Percentiles rank a stretch among this genome's conserved stretches.
Evolutionary conservation across 2,329 filamentous ascomycete genomes (phyloP).

Genomic region (Hypoxylon sp.): DNA sequence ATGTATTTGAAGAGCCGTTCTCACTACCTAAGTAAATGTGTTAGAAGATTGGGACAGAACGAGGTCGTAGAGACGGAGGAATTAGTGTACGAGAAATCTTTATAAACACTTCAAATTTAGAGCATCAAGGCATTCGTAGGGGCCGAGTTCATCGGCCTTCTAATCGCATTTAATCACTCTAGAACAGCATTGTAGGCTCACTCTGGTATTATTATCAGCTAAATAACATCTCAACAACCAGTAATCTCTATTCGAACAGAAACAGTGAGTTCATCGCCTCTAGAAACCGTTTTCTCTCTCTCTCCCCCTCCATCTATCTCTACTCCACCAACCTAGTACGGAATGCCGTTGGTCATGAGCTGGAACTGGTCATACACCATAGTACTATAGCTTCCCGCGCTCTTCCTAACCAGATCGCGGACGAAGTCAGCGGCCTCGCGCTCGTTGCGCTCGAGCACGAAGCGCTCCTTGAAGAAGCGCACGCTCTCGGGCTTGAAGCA

Average conservation of each 20-base stretch:
- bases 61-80: not conserved
- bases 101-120: no score
- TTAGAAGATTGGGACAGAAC: not conserved
- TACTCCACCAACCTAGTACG: constrained; percentile 71
- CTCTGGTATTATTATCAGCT: constrained; percentile 24
- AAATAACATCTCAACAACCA: constrained; percentile 12
- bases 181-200: constrained; percentile 8
- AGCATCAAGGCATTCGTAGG: not conserved
- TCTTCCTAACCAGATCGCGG: constrained; percentile 89
- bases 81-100: no score
- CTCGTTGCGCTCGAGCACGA: constrained; percentile 92
- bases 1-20: not conserved
- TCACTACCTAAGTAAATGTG: not conserved
- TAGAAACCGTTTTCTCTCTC: not conserved
- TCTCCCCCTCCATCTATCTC: no score
- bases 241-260: constrained; percentile 2
- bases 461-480: constrained; percentile 90
- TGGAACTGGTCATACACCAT: constrained; percentile 99
- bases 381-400: constrained; percentile 90
- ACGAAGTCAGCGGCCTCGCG: constrained; percentile 96
- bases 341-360: constrained; percentile 95
- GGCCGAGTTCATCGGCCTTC: not conserved
- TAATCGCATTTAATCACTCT: not conserved
- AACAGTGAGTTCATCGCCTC: constrained; percentile 9
- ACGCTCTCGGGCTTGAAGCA: constrained; percentile 99